Evolutionary conservation across 192 early-diverging fungal genomes (phyloP).

Genomic region (Chytriomyces sp.): DNA sequence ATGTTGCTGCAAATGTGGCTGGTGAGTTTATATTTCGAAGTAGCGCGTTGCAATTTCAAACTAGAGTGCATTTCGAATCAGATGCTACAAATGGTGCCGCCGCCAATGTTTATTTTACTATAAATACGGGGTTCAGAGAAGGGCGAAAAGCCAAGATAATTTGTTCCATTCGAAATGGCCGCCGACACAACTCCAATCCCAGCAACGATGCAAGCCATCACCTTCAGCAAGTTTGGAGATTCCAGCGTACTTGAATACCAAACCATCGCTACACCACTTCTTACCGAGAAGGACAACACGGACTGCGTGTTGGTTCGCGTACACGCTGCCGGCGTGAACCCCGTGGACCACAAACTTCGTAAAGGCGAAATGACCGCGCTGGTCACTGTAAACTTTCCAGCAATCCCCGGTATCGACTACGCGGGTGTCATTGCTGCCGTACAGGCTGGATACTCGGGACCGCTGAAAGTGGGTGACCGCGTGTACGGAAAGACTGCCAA

Average conservation of each 20-base stretch:
- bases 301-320: slow-evolving; percentile 9
- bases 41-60: too few relatives aligned
- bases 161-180: too few relatives aligned
- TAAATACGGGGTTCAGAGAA: too few relatives aligned
- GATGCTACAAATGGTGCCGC: too few relatives aligned
- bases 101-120: too few relatives aligned
- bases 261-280: not conserved
- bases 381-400: slow-evolving; percentile 16
- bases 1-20: too few relatives aligned
- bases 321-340: slow-evolving; percentile 7
- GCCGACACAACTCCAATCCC: too few relatives aligned
- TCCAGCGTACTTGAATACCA: slow-evolving; percentile 3
- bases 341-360: slow-evolving; percentile 32
- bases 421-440: slow-evolving; percentile 18
- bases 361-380: slow-evolving; percentile 15
- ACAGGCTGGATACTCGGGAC: not conserved
- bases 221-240: slow-evolving; percentile 2
- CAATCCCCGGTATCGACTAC: slow-evolving; percentile 40
- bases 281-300: not conserved
- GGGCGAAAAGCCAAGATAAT: too few relatives aligned
- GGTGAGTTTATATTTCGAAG: too few relatives aligned
- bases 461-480: slow-evolving; percentile 20
- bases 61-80: too few relatives aligned
- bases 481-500: slow-evolving; percentile 33
- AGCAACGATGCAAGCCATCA: not conserved